phyloP scores from a whole-genome alignment of 306 rosid species.

The Gillenia trifoliata region DNA sequence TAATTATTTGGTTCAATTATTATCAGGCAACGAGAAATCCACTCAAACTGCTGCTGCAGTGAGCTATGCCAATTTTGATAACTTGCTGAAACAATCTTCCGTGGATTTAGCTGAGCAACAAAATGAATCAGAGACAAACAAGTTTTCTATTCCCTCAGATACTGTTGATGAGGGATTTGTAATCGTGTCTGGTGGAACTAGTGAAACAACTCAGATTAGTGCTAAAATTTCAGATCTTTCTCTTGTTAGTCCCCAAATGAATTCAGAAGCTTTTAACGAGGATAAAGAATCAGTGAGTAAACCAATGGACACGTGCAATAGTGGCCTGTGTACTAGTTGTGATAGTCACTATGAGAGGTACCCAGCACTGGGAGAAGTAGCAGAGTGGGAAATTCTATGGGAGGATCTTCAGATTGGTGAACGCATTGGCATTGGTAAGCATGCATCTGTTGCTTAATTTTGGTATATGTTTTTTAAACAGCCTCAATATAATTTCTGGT shows the following conservation, averaged over 20 bases:
- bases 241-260: slow-evolving; percentile 26
- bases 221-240: slow-evolving; percentile 19
- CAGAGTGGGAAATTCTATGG: slow-evolving; percentile 95
- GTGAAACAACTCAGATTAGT: slow-evolving; percentile 29
- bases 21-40: slow-evolving; percentile 40
- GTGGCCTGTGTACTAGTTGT: slow-evolving; percentile 25
- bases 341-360: slow-evolving; percentile 44
- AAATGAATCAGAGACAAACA: slow-evolving; percentile 23
- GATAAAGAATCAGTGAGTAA: slow-evolving; percentile 39
- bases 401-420: slow-evolving; percentile 95
- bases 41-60: slow-evolving; percentile 28
- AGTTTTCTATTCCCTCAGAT: slow-evolving; percentile 27
- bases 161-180: slow-evolving; percentile 31
- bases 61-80: slow-evolving; percentile 12
- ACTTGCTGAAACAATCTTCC: slow-evolving; percentile 17
- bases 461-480: background rate
- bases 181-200: slow-evolving; percentile 30
- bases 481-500: slow-evolving; percentile 10
- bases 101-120: slow-evolving; percentile 28
- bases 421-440: slow-evolving; percentile 99
- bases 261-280: slow-evolving; percentile 19
- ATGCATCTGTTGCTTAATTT: background rate
- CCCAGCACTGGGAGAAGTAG: slow-evolving; percentile 60
- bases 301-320: slow-evolving; percentile 29
- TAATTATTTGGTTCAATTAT: slow-evolving; percentile 31